Evolutionary conservation across 805 yeast species (phyloP).

Genomic region (Cyberlindnera xishuangbannaensis): DNA sequence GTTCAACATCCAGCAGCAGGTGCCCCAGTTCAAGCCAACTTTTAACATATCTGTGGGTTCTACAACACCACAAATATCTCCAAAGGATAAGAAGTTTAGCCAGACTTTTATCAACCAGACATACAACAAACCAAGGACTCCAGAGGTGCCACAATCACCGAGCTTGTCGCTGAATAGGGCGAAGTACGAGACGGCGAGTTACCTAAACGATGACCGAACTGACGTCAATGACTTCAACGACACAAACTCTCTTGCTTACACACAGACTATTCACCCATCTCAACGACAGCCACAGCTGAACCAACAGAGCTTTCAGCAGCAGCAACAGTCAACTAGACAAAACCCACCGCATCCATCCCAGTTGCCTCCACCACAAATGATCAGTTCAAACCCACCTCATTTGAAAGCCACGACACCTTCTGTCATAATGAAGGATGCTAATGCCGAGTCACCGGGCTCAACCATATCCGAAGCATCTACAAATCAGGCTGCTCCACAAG

Average conservation of each 20-base stretch:
- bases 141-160: constrained; percentile 15
- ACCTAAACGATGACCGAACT: constrained; percentile 18
- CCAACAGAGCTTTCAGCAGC: constrained; percentile 2
- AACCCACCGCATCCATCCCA: constrained; percentile 5
- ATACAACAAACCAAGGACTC: constrained; percentile 11
- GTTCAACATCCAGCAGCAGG: constrained; percentile 9
- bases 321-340: constrained; percentile 4
- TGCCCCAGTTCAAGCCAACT: constrained; percentile 11
- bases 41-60: constrained; percentile 6
- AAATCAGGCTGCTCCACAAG: constrained; percentile 5
- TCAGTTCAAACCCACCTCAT: not conserved
- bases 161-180: constrained; percentile 13
- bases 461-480: constrained; percentile 14
- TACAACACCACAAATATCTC: constrained; percentile 5
- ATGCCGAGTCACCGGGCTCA: constrained; percentile 20
- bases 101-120: constrained; percentile 16
- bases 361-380: constrained; percentile 6
- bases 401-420: constrained; percentile 5
- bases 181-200: constrained; percentile 15
- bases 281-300: no score
- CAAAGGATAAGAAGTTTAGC: constrained; percentile 12
- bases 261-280: constrained; percentile 11
- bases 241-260: constrained; percentile 14
- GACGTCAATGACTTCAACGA: constrained; percentile 18
- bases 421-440: constrained; percentile 11